Evolutionary conservation across 768 basidiomycete genomes (phyloP), one percentile per base, ranked within the genome.

Genomic region (Rhizopogon roseolus): DNA sequence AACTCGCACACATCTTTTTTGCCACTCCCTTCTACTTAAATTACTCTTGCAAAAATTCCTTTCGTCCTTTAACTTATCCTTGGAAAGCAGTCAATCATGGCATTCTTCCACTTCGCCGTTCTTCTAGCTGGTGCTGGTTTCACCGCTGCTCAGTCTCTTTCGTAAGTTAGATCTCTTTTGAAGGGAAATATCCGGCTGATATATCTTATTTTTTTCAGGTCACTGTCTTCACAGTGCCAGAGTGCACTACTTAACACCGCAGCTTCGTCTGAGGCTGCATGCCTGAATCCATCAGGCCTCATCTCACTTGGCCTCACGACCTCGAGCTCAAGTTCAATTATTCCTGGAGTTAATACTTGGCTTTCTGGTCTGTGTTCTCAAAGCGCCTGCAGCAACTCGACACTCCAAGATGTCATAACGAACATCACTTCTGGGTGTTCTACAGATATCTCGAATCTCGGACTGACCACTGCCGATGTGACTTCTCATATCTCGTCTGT

Each of bases 291-390:
- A 8, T 46, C 62, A 7, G 66, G 64, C 5, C 62, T 75, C 27
- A 55, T 64, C 8, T 63, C 63, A 5, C 59, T 75, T 38, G 62
- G 55, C 5, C 5, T 66, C 22, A 55, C 57, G 3, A 64, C 65
- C 38, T 60, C 66, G 3, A 57, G 53, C 22, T 54, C 67, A 25
- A 62, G 66, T 11, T 76, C 76, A 0, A 39, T 77, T 49, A 61
- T 77, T 34, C 57, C 66, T 1, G 68, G 81, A 11, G 59, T 89
- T 52, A 71, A 85, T 66, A 75, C 50, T 39, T 91, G 88, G 88
- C 67, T 88, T 45, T 73, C 68, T 0, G 79, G 77, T 44, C 37
- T 86, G 49, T 88, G 87, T 64, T 58, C 74, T 16, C 68, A 71
- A 43, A 68, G 69, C 3, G 64, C 79, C 8, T 89, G 88, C 64